Percentiles rank a stretch among this genome's conserved stretches.
These are phyloP conservation scores for Calocybe cyanea DNA, from an alignment of 768 basidiomycete genomes.

Conservation along the genomic window DNA sequence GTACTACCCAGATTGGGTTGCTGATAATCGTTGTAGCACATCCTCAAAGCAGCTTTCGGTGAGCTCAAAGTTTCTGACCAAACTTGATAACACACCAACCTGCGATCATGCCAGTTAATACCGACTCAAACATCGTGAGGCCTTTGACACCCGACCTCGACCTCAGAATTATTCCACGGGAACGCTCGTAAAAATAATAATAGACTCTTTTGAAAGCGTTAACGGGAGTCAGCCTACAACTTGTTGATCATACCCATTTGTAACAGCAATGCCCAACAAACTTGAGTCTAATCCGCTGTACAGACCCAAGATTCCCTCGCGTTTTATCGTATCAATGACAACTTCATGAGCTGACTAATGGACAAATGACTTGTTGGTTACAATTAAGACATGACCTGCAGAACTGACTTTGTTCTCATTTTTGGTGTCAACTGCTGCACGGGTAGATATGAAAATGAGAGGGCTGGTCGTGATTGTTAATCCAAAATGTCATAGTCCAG, in stretches of 20 bases:
- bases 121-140: slow-evolving; percentile 82
- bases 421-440: slow-evolving; percentile 88
- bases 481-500: slow-evolving; percentile 9
- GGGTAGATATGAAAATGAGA: slow-evolving; percentile 86
- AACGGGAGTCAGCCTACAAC: not conserved
- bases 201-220: slow-evolving; percentile 57
- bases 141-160: slow-evolving; percentile 59
- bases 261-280: slow-evolving; percentile 86
- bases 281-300: slow-evolving; percentile 87
- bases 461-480: slow-evolving; percentile 50
- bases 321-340: slow-evolving; percentile 70
- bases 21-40: slow-evolving; percentile 84
- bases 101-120: slow-evolving; percentile 83
- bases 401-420: slow-evolving; percentile 40
- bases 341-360: slow-evolving; percentile 61
- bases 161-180: slow-evolving; percentile 53
- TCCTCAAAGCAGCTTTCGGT: slow-evolving; percentile 41
- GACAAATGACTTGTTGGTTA: not conserved
- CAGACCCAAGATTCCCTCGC: slow-evolving; percentile 80
- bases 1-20: slow-evolving; percentile 97
- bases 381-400: not conserved
- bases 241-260: slow-evolving; percentile 68
- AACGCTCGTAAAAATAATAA: slow-evolving; percentile 87
- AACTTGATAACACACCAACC: slow-evolving; percentile 38
- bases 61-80: not conserved